phyloP scores from a whole-genome alignment of 768 basidiomycete genomes.

The Rubroboletus pulcherrimus region DNA sequence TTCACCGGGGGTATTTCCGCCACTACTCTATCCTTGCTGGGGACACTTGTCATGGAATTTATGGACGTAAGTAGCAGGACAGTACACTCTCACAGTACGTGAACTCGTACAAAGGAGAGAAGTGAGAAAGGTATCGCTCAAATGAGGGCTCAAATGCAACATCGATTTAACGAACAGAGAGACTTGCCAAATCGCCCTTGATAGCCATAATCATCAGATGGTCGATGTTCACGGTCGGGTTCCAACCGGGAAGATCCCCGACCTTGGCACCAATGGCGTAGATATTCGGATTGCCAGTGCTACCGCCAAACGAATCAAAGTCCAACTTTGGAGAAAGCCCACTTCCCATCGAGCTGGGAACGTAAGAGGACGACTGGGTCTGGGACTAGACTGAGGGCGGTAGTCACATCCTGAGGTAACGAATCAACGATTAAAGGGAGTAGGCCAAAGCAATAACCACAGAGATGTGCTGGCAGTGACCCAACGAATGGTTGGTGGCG shows the following conservation, averaged over 20 bases:
- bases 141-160: background rate
- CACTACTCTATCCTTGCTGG: background rate
- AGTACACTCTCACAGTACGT: background rate
- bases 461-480: no score
- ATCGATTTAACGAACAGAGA: background rate
- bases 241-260: constrained; percentile 41
- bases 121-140: background rate
- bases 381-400: constrained; percentile 5
- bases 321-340: constrained; percentile 54
- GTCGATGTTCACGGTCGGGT: constrained; percentile 38
- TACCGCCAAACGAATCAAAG: constrained; percentile 37
- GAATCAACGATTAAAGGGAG: no score
- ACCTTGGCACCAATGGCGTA: constrained; percentile 43
- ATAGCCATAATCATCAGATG: constrained; percentile 40
- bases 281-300: constrained; percentile 40
- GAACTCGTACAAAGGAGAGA: background rate
- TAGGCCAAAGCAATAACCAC: no score
- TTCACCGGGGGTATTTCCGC: background rate
- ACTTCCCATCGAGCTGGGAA: constrained; percentile 41
- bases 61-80: background rate
- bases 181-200: constrained; percentile 45
- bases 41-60: background rate
- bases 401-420: constrained; percentile 9
- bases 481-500: no score
- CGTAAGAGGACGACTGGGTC: constrained; percentile 40